Evolutionary conservation across 495 filamentous ascomycete species (phyloP).

Genomic region (Podospora pseudopauciseta): DNA sequence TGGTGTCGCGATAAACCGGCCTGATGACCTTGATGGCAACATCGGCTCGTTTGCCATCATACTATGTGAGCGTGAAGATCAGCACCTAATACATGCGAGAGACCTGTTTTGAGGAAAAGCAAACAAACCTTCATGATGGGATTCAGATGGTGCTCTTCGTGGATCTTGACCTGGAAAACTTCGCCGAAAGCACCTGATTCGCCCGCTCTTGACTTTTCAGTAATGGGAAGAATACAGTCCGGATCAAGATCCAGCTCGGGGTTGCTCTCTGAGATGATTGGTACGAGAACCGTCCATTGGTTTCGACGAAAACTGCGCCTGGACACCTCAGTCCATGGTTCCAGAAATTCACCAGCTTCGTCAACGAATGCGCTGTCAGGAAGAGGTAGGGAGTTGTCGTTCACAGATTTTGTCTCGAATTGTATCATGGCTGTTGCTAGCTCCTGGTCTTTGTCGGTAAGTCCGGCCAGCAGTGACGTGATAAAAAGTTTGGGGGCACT

Average conservation of each 20-base stretch:
- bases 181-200: not conserved
- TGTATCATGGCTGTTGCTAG: constrained; percentile 20
- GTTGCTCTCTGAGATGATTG: not conserved
- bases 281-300: not conserved
- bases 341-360: not conserved
- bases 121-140: not conserved
- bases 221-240: not conserved
- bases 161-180: not conserved
- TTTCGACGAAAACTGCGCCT: not conserved
- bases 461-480: not conserved
- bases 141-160: not conserved
- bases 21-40: not conserved
- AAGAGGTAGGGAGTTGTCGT: not conserved
- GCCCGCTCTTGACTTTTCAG: not conserved
- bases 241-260: not conserved
- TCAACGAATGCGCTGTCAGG: not conserved
- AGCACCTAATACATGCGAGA: too few relatives aligned
- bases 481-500: not conserved
- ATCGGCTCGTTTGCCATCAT: not conserved
- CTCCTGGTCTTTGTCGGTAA: not conserved
- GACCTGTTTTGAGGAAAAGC: too few relatives aligned
- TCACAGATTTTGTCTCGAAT: constrained; percentile 10
- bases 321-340: not conserved
- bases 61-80: not conserved
- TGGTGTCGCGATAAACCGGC: not conserved